phyloP scores from a whole-genome alignment of 2,329 filamentous ascomycete genomes.

The Epichloe hybrida region DNA sequence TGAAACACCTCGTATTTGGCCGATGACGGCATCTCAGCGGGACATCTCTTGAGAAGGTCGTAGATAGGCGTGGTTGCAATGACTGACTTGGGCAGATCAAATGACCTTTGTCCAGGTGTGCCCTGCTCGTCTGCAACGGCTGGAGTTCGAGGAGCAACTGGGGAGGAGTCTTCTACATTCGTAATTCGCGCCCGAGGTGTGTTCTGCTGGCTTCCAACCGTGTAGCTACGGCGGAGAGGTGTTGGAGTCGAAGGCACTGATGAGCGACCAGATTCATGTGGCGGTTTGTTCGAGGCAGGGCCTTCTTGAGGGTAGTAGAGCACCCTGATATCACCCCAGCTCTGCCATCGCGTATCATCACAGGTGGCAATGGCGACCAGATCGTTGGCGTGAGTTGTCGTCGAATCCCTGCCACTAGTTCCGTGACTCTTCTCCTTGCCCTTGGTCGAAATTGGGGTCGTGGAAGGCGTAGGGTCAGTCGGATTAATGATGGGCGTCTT shows the following conservation, averaged over 20 bases:
- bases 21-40: constrained; percentile 55
- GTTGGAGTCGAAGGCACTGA: constrained; percentile 58
- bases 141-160: constrained; percentile 30
- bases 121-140: constrained; percentile 22
- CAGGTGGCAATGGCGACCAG: constrained; percentile 60
- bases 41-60: constrained; percentile 40
- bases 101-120: constrained; percentile 36
- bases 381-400: constrained; percentile 67
- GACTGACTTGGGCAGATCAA: constrained; percentile 50
- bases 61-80: constrained; percentile 40
- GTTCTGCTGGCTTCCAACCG: constrained; percentile 31
- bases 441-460: constrained; percentile 49
- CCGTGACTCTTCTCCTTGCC: constrained; percentile 55
- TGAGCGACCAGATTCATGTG: constrained; percentile 19
- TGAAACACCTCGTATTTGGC: constrained; percentile 76
- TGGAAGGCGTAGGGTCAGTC: constrained; percentile 36
- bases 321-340: constrained; percentile 70
- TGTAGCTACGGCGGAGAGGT: constrained; percentile 56
- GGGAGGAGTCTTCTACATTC: constrained; percentile 32
- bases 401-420: constrained; percentile 32
- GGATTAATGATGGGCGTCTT: constrained; percentile 49
- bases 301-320: constrained; percentile 54
- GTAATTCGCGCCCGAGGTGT: constrained; percentile 26
- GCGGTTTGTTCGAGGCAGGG: constrained; percentile 9
- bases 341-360: constrained; percentile 47